Conservation (phyloP, 2,329 filamentous ascomycete genomes). For the Exophiala alcalophila region DNA sequence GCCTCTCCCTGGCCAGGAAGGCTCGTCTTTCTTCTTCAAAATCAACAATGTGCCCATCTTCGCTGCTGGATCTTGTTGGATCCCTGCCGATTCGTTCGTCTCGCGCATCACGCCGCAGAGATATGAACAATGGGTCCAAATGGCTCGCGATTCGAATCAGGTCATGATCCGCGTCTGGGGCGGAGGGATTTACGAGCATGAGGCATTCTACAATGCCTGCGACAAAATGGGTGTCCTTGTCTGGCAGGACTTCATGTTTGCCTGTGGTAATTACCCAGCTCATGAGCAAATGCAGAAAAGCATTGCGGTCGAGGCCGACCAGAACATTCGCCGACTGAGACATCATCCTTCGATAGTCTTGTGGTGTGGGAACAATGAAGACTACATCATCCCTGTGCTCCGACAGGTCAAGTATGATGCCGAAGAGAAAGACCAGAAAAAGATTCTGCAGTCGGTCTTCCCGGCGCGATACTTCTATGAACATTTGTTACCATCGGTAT, state of each 20-base stretch:
- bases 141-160: conserved; percentile 57
- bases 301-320: conserved; percentile 55
- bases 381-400: conserved; percentile 68
- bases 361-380: conserved; percentile 91
- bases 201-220: conserved; percentile 70
- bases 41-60: conserved; percentile 67
- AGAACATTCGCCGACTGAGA: conserved; percentile 65
- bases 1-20: conserved; percentile 45
- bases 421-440: conserved; percentile 60
- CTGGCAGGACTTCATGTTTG: conserved; percentile 87
- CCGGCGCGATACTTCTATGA: conserved; percentile 93
- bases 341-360: conserved; percentile 87
- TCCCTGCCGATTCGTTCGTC: conserved; percentile 60
- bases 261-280: conserved; percentile 70
- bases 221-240: conserved; percentile 75
- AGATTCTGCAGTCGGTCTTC: conserved; percentile 68
- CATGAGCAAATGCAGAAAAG: conserved; percentile 40
- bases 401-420: conserved; percentile 70
- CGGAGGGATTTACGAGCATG: conserved; percentile 73
- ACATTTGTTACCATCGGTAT: conserved; percentile 74
- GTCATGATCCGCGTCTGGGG: conserved; percentile 66
- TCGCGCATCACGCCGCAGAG: conserved; percentile 51
- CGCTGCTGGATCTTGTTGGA: conserved; percentile 64
- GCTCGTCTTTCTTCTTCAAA: conserved; percentile 62
- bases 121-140: conserved; percentile 60